Evolutionary conservation across 2,329 filamentous ascomycete genomes (phyloP).

Genomic region (Lachnellula suecica): DNA sequence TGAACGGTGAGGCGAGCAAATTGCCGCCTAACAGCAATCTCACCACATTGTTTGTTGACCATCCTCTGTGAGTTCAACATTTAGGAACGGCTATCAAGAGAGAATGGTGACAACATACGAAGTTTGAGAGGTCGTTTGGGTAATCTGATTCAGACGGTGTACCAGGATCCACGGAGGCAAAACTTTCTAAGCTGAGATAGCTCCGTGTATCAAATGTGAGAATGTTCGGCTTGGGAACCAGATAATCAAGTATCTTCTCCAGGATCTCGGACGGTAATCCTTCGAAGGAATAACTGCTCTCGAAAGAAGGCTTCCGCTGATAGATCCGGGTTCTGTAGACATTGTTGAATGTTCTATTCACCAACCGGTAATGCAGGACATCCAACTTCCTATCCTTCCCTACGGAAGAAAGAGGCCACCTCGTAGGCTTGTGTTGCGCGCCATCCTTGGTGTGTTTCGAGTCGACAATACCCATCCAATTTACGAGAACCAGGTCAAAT

Average conservation of each 20-base stretch:
- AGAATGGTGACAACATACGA: conserved; percentile 1
- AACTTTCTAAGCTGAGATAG: conserved; percentile 12
- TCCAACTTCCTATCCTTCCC: neutral
- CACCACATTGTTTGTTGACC: conserved; percentile 2
- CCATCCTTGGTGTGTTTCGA: neutral
- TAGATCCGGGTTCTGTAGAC: neutral
- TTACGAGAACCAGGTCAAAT: neutral
- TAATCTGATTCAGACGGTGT: neutral
- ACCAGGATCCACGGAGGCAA: conserved; percentile 1
- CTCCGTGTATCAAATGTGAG: conserved; percentile 8
- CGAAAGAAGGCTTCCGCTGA: neutral
- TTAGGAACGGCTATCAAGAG: neutral
- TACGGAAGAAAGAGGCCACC: neutral
- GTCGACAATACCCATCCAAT: neutral
- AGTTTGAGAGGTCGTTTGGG: neutral
- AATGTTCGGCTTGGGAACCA: neutral
- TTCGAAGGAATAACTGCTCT: neutral
- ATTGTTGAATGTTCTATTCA: neutral
- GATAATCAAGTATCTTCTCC: conserved; percentile 2
- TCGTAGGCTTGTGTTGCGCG: neutral
- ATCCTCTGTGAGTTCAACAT: neutral
- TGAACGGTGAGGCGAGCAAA: conserved; percentile 35
- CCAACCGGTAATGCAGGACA: neutral
- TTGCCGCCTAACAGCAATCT: conserved; percentile 2
- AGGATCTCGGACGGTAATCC: neutral